These are phyloP conservation scores for Polychaeton citri DNA, from an alignment of 2,329 filamentous ascomycete species.

Conservation along the genomic window DNA sequence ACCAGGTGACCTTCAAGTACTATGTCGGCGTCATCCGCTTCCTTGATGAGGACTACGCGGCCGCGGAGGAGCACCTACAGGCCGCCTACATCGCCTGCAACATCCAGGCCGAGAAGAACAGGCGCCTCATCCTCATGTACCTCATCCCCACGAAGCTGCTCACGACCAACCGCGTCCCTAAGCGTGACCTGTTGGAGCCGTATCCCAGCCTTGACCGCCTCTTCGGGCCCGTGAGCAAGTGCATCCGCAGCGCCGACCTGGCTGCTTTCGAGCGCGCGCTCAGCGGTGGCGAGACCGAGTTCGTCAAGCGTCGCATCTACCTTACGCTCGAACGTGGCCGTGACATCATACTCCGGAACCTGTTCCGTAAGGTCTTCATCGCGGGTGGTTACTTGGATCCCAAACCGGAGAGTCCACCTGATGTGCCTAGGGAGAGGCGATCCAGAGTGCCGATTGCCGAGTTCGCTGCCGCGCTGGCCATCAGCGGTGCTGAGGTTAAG, in stretches of 20 bases:
- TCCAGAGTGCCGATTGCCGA: conserved; percentile 73
- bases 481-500: conserved; percentile 42
- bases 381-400: conserved; percentile 67
- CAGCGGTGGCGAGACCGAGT: conserved; percentile 72
- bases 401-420: conserved; percentile 46
- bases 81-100: conserved; percentile 76
- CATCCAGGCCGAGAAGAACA: conserved; percentile 56
- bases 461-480: conserved; percentile 70
- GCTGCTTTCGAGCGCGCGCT: conserved; percentile 73
- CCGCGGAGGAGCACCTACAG: conserved; percentile 70
- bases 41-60: conserved; percentile 77
- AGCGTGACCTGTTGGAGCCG: conserved; percentile 52
- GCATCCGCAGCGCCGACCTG: conserved; percentile 73
- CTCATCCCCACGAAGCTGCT: conserved; percentile 87
- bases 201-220: conserved; percentile 65
- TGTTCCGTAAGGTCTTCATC: conserved; percentile 83
- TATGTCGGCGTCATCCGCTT: conserved; percentile 91
- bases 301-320: conserved; percentile 87
- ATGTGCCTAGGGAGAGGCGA: conserved; percentile 47
- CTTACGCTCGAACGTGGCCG: conserved; percentile 84
- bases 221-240: conserved; percentile 63
- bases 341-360: conserved; percentile 81
- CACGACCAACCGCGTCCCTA: conserved; percentile 74
- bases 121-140: conserved; percentile 88
- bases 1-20: conserved; percentile 92